Base-by-base conservation (phyloP, 306 rosid species). In the Bauhinia variegata region DNA sequence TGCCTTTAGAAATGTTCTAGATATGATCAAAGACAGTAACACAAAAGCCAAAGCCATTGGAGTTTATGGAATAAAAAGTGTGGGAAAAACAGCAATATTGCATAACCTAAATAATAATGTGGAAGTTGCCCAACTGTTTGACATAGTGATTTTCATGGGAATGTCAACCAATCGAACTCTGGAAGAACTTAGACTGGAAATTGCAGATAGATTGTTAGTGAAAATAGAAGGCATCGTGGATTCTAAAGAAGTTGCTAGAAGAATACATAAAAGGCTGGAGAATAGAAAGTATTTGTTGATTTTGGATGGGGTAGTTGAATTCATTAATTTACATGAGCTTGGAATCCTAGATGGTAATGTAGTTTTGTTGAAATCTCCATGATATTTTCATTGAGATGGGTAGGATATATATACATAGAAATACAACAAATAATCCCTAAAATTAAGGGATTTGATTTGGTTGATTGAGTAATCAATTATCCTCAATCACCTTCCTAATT, bases 1-100 rank as follows among this genome's bases (percentile, higher is more conserved):
- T n/a, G n/a, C n/a, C n/a, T n/a, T n/a, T n/a, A 72, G 23, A 32
- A 11, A 44, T 8, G 44, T 33, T n/a, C 37, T 72, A 10, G 49
- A 4, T 54, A 43, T 54, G 13, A 58, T 72, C 0, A 63, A 54
- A 31, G 33, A 56, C n/a, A 43, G 9, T 14, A n/a, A n/a, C n/a
- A n/a, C n/a, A n/a, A 72, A 54, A 32, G 43, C 34, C 23, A 42
- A 54, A 13, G 63, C 39, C 28, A 54, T 72, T 63, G 77, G 77
- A 62, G 65, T 72, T 5, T 13, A 11, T 32, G 77, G 77, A 43
- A 54, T 44, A 16, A 72, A 72, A 34, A 71, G 77, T 15, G 71
- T 72, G 30, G 77, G 77, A 9, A 72, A 72, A 63, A 72, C 65
- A 19, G 46, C 77, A 43, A 47, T 72, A 6, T 1, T 72, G 49